Base-by-base conservation (phyloP, 495 filamentous ascomycete genomes). In the Aspergillus affinis region DNA sequence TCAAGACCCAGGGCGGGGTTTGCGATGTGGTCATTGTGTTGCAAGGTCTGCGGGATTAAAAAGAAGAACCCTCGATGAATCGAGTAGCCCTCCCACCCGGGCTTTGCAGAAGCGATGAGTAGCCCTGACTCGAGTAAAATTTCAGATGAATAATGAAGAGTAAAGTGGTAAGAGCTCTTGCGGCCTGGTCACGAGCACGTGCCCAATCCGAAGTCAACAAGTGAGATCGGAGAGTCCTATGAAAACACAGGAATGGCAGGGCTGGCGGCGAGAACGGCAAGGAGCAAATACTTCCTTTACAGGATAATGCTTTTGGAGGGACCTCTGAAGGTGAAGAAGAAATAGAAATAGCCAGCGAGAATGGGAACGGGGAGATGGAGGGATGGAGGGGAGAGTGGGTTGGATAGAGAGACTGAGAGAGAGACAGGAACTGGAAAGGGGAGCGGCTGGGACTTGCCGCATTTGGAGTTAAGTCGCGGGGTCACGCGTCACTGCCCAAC, bases 1-100 rank as follows among this genome's bases (percentile, higher is more conserved):
- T 56, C 49, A 60, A 58, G n/a, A 60, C 62, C 62, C 58, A 65
- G 30, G 55, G 55, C 55, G 47, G 45, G 51, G 48, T 61, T 61
- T 53, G 58, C 55, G 59, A 65, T 36, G 41, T 54, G 53, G 57
- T 64, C 57, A 60, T 62, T 55, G 55, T 57, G 47, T 41, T 57
- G 52, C 61, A 57, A 59, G 15, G 56, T 56, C 48, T 13, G 48
- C 41, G 32, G 29, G 45, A 52, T 57, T 48, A 61, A 47, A 60
- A 55, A 50, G 41, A 18, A 50, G 36, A 61, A 51, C 62, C 62
- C 62, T 65, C 62, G 59, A 65, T 36, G 48, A 59, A 61, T 65
- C 62, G 62, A 65, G 62, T 59, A 58, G 26, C 59, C 62, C 59
- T 56, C 62, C 62, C 58, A 56, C 62, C 62, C 58, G 55, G 62